These are phyloP conservation scores for Penicillium atrosanguineum DNA, from an alignment of 495 filamentous ascomycete genomes.

Conservation along the genomic window DNA sequence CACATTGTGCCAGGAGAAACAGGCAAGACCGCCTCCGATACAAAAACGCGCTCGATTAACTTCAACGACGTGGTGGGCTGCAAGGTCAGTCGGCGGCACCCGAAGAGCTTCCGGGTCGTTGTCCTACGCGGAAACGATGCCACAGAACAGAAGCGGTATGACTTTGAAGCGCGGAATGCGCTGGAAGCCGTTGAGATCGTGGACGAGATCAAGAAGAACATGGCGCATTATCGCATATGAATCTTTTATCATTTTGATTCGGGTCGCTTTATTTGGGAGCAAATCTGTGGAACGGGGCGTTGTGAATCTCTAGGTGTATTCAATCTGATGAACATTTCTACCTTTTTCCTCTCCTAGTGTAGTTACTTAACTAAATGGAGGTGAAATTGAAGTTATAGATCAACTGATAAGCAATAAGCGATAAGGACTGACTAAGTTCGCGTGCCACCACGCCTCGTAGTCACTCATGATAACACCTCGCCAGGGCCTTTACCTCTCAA, in stretches of 20 bases:
- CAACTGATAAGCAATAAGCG: background rate
- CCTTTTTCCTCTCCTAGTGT: background rate
- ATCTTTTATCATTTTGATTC: background rate
- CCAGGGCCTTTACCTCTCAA: background rate
- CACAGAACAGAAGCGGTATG: constrained; percentile 85
- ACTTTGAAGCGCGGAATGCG: constrained; percentile 82
- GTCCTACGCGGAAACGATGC: constrained; percentile 69
- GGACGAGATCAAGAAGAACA: constrained; percentile 70
- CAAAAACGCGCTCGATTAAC: constrained; percentile 84
- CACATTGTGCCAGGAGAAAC: constrained; percentile 83
- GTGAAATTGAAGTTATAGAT: background rate
- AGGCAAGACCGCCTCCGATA: constrained; percentile 51
- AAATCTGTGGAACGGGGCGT: constrained; percentile 1
- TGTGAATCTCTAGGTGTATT: constrained; percentile 3
- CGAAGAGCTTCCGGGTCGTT: constrained; percentile 86
- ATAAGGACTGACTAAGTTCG: constrained; percentile 1
- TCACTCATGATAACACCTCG: background rate
- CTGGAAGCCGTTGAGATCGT: constrained; percentile 89
- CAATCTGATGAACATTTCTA: background rate
- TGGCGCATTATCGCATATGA: constrained; percentile 50
- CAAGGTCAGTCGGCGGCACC: constrained; percentile 87
- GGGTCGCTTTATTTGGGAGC: background rate
- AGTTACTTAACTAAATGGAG: background rate
- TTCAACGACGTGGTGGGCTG: constrained; percentile 91
- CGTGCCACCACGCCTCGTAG: background rate